Conservation (phyloP, 1,284 basidiomycete species). For the Abortiporus biennis region DNA sequence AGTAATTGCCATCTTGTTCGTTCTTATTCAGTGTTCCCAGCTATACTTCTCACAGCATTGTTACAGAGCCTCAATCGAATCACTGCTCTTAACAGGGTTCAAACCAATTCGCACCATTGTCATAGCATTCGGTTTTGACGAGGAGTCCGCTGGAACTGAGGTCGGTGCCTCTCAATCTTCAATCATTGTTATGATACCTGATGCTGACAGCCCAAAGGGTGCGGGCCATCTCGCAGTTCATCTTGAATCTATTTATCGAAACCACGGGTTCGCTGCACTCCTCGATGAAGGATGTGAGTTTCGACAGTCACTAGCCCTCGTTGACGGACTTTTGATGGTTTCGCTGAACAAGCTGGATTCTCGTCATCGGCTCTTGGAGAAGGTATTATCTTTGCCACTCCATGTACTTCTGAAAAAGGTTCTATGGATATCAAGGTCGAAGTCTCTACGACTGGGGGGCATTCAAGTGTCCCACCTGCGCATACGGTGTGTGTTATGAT, state of each 20-base stretch:
- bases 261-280: slow-evolving; percentile 45
- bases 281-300: slow-evolving; percentile 42
- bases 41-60: slow-evolving; percentile 15
- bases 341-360: too few species aligned
- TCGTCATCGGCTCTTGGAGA: slow-evolving; percentile 15
- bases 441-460: slow-evolving; percentile 55
- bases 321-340: neutral
- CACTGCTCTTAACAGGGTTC: slow-evolving; percentile 43
- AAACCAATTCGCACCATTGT: slow-evolving; percentile 48
- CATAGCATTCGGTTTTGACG: slow-evolving; percentile 66
- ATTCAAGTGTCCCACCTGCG: slow-evolving; percentile 54
- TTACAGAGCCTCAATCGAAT: slow-evolving; percentile 42
- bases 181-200: neutral
- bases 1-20: slow-evolving; percentile 48
- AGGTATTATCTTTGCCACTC: slow-evolving; percentile 38
- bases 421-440: slow-evolving; percentile 44
- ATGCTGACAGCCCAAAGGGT: slow-evolving; percentile 29
- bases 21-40: slow-evolving; percentile 1
- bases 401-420: slow-evolving; percentile 60
- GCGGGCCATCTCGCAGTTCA: slow-evolving; percentile 37
- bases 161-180: slow-evolving; percentile 22
- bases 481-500: slow-evolving; percentile 36
- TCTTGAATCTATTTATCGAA: slow-evolving; percentile 44
- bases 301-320: neutral
- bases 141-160: slow-evolving; percentile 50